A percentile compares a stretch with the other conserved stretches of the same genome.
Evolutionary conservation across 805 yeast species (phyloP).

Genomic region (Candida nemodendra): DNA sequence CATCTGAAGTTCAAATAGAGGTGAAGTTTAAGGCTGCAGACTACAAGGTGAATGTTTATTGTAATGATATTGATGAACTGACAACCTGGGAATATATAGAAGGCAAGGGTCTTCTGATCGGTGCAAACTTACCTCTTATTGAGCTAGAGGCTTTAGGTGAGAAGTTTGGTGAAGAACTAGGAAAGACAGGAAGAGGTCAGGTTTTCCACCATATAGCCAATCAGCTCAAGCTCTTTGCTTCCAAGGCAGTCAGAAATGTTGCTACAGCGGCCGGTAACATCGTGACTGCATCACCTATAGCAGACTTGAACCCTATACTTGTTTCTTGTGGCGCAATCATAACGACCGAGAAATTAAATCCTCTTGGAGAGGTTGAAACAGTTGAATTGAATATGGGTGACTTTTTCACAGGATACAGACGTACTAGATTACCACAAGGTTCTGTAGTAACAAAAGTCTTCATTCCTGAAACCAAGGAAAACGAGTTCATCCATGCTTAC

Average conservation of each 20-base stretch:
- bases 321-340: slow-evolving; percentile 42
- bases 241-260: slow-evolving; percentile 48
- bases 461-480: slow-evolving; percentile 38
- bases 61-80: slow-evolving; percentile 43
- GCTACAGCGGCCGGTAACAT: slow-evolving; percentile 51
- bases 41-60: slow-evolving; percentile 39
- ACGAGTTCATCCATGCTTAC: slow-evolving; percentile 39
- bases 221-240: slow-evolving; percentile 47
- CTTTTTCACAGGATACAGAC: slow-evolving; percentile 44
- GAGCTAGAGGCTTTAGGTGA: slow-evolving; percentile 39
- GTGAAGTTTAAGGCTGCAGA: slow-evolving; percentile 42
- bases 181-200: slow-evolving; percentile 30
- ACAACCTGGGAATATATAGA: slow-evolving; percentile 36
- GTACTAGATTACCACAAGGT: slow-evolving; percentile 37
- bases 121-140: slow-evolving; percentile 42
- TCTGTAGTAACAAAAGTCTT: slow-evolving; percentile 37
- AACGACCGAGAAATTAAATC: slow-evolving; percentile 33
- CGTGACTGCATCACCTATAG: slow-evolving; percentile 49
- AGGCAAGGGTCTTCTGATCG: slow-evolving; percentile 40
- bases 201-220: slow-evolving; percentile 37
- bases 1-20: slow-evolving; percentile 48
- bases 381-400: slow-evolving; percentile 35
- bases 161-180: slow-evolving; percentile 23
- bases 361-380: slow-evolving; percentile 23
- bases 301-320: slow-evolving; percentile 46